Evolutionary conservation across 495 filamentous ascomycete genomes (phyloP).

Genomic region (Xylaria flabelliformis): DNA sequence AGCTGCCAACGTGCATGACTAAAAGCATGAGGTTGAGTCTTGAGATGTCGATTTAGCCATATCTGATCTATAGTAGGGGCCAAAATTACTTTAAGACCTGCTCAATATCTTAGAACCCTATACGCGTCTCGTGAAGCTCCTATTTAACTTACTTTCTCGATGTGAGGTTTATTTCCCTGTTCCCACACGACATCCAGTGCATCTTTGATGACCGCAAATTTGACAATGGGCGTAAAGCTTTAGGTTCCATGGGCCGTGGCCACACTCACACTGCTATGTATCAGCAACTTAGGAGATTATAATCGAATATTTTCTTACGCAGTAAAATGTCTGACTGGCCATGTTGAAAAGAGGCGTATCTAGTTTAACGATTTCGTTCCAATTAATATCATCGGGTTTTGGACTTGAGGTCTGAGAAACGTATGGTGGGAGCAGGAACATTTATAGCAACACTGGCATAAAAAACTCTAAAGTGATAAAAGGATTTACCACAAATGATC

Average conservation of each 20-base stretch:
- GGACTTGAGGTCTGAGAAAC: neutral
- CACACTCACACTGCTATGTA: neutral
- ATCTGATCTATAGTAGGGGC: neutral
- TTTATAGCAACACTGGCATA: neutral
- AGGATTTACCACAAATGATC: neutral
- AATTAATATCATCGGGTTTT: neutral
- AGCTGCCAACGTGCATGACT: neutral
- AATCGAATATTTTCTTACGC: neutral
- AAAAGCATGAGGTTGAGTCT: neutral
- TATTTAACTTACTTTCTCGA: neutral
- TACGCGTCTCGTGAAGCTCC: neutral
- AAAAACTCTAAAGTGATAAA: no score
- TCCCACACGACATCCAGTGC: neutral
- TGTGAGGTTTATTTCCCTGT: neutral
- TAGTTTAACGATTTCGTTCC: neutral
- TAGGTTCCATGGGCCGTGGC: constrained; percentile 7
- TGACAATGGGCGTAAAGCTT: neutral
- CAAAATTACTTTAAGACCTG: neutral
- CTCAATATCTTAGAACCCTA: neutral
- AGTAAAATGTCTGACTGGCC: neutral
- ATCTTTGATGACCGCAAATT: neutral
- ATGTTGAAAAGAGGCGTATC: neutral
- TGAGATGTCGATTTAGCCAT: no score
- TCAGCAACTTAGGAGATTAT: neutral
- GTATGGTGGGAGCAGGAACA: neutral